Evolutionary conservation across 2,329 filamentous ascomycete species (phyloP).

Genomic region (Cladosporium cucumerinum): DNA sequence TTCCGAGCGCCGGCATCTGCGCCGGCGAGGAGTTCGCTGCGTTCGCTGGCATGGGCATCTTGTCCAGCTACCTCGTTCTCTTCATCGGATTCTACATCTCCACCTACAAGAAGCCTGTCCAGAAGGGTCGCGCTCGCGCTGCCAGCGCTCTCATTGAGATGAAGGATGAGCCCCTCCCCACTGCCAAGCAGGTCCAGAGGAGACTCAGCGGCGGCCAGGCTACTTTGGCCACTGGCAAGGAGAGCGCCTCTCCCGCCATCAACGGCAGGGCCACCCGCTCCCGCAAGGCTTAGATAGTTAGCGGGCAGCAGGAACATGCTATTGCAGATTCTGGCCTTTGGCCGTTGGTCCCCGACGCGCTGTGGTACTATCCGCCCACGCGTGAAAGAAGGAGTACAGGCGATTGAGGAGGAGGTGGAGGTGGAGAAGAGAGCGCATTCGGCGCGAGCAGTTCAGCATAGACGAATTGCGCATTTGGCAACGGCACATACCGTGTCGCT

Average conservation of each 20-base stretch:
- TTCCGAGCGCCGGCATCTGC: slow-evolving; percentile 81
- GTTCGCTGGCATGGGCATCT: slow-evolving; percentile 83
- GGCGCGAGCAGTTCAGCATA: background rate
- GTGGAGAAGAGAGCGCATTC: background rate
- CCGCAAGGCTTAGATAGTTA: slow-evolving; percentile 61
- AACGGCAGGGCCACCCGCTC: slow-evolving; percentile 63
- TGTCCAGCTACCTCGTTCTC: slow-evolving; percentile 92
- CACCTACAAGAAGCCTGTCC: slow-evolving; percentile 84
- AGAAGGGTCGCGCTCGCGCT: slow-evolving; percentile 69
- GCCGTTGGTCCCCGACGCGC: background rate
- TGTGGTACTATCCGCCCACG: background rate
- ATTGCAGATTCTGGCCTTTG: background rate
- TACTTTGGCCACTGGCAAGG: slow-evolving; percentile 36
- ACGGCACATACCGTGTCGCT: background rate
- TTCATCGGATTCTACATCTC: slow-evolving; percentile 99
- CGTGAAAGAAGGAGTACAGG: background rate
- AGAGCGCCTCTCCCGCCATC: slow-evolving; percentile 40
- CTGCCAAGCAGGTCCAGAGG: slow-evolving; percentile 51
- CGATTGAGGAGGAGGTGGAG: background rate
- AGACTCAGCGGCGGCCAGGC: slow-evolving; percentile 45
- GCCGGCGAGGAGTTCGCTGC: slow-evolving; percentile 96
- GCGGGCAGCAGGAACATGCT: background rate
- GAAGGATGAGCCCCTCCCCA: slow-evolving; percentile 65
- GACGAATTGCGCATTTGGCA: background rate
- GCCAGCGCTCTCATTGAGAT: slow-evolving; percentile 85